Evolutionary conservation across 1,284 basidiomycete species (phyloP).

Genomic region (Sporisorium exsertum): DNA sequence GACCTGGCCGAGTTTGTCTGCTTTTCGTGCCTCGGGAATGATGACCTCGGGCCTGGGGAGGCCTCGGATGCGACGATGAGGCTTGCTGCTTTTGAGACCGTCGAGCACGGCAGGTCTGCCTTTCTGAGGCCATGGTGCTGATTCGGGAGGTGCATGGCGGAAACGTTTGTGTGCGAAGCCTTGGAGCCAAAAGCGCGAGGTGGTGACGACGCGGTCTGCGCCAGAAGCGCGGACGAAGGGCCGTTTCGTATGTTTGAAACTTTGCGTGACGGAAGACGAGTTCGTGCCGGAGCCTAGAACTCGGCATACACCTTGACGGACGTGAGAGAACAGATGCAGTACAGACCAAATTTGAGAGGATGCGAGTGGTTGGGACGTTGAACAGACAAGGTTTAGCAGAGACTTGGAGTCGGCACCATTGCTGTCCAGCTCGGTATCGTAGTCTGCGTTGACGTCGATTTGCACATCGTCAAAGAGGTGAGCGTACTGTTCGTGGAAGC

Average conservation of each 20-base stretch:
- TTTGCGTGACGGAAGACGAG: not conserved
- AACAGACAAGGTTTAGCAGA: constrained; percentile 1
- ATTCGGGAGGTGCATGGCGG: constrained; percentile 40
- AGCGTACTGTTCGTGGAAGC: constrained; percentile 39
- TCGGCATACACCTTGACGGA: constrained; percentile 12
- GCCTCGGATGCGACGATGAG: constrained; percentile 22
- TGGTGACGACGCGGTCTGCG: constrained; percentile 38
- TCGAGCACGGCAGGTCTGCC: constrained; percentile 23
- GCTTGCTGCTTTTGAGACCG: constrained; percentile 29
- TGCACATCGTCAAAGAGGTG: constrained; percentile 24
- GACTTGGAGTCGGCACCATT: not conserved
- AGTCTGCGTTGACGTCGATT: constrained; percentile 41
- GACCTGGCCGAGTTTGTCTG: constrained; percentile 31
- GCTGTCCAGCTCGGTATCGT: not conserved
- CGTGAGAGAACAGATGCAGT: constrained; percentile 6
- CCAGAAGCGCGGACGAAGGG: constrained; percentile 45
- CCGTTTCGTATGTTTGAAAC: not conserved
- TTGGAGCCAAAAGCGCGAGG: constrained; percentile 48
- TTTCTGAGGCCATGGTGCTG: constrained; percentile 45
- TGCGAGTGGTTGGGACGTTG: not conserved
- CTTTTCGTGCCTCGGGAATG: constrained; percentile 43
- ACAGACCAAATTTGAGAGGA: not conserved
- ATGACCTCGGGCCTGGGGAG: constrained; percentile 46
- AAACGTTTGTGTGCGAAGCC: constrained; percentile 34
- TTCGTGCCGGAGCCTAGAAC: not conserved